Evolutionary conservation across 116 monocot species (phyloP).

Genomic region (Iris pallida): DNA sequence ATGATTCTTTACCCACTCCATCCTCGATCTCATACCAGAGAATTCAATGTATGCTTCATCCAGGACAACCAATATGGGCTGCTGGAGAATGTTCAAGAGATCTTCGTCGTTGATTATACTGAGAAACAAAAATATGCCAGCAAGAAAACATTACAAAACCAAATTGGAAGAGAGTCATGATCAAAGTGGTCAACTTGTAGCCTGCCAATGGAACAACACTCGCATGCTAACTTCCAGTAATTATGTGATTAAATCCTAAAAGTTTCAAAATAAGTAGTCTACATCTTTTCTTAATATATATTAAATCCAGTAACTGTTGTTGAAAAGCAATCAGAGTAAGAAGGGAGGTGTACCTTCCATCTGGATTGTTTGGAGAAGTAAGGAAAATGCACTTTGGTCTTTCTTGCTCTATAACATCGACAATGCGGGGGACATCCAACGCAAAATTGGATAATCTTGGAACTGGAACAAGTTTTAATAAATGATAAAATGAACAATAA

Average conservation of each 20-base stretch:
- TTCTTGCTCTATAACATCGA: slow-evolving; percentile 75
- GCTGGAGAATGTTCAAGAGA: slow-evolving; percentile 65
- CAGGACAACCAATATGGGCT: slow-evolving; percentile 85
- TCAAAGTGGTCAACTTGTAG: background rate
- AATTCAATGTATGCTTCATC: slow-evolving; percentile 99
- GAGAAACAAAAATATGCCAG: slow-evolving; percentile 12
- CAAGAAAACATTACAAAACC: background rate
- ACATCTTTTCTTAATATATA: background rate
- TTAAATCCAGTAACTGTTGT: too few species aligned
- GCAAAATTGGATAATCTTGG: slow-evolving; percentile 79
- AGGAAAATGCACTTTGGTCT: slow-evolving; percentile 95
- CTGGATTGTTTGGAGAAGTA: slow-evolving; percentile 97
- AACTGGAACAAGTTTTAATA: slow-evolving; percentile 39
- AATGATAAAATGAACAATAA: too few species aligned
- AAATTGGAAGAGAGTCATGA: too few species aligned
- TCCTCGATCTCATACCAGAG: slow-evolving; percentile 74
- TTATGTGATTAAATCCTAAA: too few species aligned
- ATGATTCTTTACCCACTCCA: slow-evolving; percentile 97
- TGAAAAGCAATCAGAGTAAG: background rate
- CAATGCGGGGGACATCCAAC: slow-evolving; percentile 60
- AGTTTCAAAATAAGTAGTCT: background rate
- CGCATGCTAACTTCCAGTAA: too few species aligned
- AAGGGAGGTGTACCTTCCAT: slow-evolving; percentile 63
- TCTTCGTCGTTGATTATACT: slow-evolving; percentile 85
- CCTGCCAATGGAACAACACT: too few species aligned